Evolutionary conservation across 2,329 filamentous ascomycete genomes (phyloP), one percentile per base, ranked within the genome.

Genomic region (Aurifilum marmelostoma): DNA sequence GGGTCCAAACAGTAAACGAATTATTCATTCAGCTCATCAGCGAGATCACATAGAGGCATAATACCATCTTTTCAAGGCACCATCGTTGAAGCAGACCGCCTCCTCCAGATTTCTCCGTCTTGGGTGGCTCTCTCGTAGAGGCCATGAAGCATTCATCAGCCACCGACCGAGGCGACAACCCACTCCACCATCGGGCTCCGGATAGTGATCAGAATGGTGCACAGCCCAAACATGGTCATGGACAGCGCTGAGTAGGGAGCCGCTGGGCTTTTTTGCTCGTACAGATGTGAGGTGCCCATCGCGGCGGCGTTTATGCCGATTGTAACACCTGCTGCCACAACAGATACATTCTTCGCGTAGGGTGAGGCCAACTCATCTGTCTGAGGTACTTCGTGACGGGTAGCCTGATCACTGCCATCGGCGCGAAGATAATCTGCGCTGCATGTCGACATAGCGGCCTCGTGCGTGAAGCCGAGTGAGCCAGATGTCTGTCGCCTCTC

Each of bases 271-370:
- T 79, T 79, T 9, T 80, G 81, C 75, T 88, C 85, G 67, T 88
- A 87, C 18, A 88, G 78, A 69, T 87, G 85, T 0, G 86, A 82
- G 0, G 87, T 86, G 2, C 87, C 87, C 85, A 89, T 87, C 3
- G 87, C 87, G 0, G 86, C 86, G 1, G 85, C 85, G 71, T 88
- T 89, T 77, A 88, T 83, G 3, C 87, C 87, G 63, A 88, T 80
- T 0, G 85, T 80, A 47, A 86, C 80, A 47, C 86, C 87, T 0
- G 83, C 79, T 0, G 85, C 85, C 2, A 88, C 80, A 0, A 79
- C 82, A 1, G 75, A 68, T 0, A 81, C 75, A 66, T 80, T 78
- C 2, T 62, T 21, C 12, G 16, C 37, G n/a, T 37, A 34, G 14
- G 18, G 14, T n/a, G 7, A 6, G 24, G 27, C 14, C 2, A 32